A percentile compares a stretch with the other conserved stretches of the same genome.
These are phyloP conservation scores for Populus hybrid DNA, from an alignment of 441 rosid species.

Conservation along the genomic window DNA sequence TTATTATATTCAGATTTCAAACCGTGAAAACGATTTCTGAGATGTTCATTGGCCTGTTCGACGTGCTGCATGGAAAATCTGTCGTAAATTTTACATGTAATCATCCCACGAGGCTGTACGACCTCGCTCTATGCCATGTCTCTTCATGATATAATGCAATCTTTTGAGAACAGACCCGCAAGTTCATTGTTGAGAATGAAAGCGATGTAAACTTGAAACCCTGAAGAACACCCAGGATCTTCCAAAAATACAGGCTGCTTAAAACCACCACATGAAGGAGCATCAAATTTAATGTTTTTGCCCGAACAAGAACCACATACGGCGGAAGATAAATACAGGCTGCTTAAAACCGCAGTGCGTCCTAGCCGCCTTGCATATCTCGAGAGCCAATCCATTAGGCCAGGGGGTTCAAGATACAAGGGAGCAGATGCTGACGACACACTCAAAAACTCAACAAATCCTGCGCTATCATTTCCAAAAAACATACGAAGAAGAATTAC, in stretches of 20 bases:
- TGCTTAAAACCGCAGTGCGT: not conserved
- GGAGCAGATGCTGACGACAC: not conserved
- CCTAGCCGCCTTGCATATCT: not conserved
- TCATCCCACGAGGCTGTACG: not conserved
- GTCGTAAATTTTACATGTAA: not conserved
- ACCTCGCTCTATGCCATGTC: not conserved
- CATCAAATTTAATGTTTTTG: not conserved
- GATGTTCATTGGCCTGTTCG: not conserved
- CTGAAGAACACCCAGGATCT: not conserved
- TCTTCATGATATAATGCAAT: not conserved
- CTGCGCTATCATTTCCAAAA: not conserved
- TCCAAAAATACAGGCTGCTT: not conserved
- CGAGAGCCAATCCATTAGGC: not conserved
- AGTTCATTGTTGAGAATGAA: not conserved
- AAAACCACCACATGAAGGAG: not conserved
- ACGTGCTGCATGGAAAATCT: not conserved
- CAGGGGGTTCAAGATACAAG: too few species aligned
- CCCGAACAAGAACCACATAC: not conserved
- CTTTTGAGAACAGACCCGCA: not conserved
- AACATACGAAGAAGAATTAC: not conserved
- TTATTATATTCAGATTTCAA: not conserved
- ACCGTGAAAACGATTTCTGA: not conserved
- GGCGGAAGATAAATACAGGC: not conserved
- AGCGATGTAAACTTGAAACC: not conserved
- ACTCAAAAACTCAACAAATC: not conserved